A percentile compares a stretch with the other conserved stretches of the same genome.
phyloP scores from a whole-genome alignment of 306 rosid species.

The Glycyrrhiza uralensis region DNA sequence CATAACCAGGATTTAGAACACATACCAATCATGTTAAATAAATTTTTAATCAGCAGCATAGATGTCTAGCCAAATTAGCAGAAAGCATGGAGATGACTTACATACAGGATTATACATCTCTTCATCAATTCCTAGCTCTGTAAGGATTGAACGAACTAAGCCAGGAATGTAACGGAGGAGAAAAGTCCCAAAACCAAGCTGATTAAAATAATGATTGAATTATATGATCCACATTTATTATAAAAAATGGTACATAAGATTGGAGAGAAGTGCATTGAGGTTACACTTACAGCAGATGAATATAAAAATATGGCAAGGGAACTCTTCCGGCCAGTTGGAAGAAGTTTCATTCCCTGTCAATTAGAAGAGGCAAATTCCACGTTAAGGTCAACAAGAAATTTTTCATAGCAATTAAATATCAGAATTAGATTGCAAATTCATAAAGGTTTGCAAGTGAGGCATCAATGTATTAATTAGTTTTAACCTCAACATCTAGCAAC shows the following conservation, averaged over 20 bases:
- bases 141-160: constrained; percentile 53
- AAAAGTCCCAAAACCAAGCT: constrained; percentile 82
- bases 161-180: constrained; percentile 75
- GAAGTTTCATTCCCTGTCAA: constrained; percentile 92
- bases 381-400: constrained; percentile 7
- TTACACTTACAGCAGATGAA: constrained; percentile 65
- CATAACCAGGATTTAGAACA: constrained; percentile 18
- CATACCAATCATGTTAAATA: neutral
- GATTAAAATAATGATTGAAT: constrained; percentile 30
- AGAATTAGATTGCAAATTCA: neutral
- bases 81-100: constrained; percentile 54
- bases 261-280: constrained; percentile 18
- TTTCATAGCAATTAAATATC: neutral
- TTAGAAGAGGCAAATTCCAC: constrained; percentile 28
- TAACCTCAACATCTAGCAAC: neutral
- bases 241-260: constrained; percentile 14
- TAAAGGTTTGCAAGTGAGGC: neutral
- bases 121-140: constrained; percentile 70
- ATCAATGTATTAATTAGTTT: neutral
- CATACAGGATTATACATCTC: constrained; percentile 98
- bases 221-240: constrained; percentile 13
- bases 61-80: constrained; percentile 26
- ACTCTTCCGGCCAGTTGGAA: constrained; percentile 88
- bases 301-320: constrained; percentile 73
- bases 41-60: neutral